Evolutionary conservation across 257 asterid genomes (phyloP).

Genomic region (Solanum gandarillasii): DNA sequence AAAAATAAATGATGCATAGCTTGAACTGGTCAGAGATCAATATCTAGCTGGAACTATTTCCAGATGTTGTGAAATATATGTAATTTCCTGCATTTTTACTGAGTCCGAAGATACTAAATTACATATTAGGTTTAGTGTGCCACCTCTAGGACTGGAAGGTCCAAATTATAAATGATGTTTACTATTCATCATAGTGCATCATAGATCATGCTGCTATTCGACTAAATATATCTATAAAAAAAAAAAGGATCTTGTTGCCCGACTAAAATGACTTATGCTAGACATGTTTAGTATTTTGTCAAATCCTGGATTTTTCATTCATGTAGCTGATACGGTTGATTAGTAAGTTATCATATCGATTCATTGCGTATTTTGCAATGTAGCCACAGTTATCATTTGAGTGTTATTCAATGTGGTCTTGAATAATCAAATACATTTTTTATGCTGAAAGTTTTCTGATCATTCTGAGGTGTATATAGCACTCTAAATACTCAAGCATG

Average conservation of each 20-base stretch:
- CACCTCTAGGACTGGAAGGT: too few species aligned
- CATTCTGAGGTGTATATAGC: background rate
- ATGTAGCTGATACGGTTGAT: background rate
- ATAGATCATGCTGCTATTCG: background rate
- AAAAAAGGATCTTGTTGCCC: too few species aligned
- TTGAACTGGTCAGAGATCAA: background rate
- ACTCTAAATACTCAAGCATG: background rate
- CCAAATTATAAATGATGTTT: too few species aligned
- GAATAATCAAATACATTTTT: background rate
- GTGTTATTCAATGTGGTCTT: background rate
- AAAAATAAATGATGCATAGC: background rate
- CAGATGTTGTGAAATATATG: background rate
- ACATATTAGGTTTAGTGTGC: background rate
- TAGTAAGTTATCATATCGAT: background rate
- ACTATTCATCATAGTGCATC: too few species aligned
- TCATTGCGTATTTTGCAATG: background rate
- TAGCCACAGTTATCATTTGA: too few species aligned
- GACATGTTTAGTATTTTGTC: background rate
- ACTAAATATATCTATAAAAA: too few species aligned
- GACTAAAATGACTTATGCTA: too few species aligned
- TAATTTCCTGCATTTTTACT: background rate
- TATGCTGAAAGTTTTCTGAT: background rate
- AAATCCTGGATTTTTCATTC: background rate
- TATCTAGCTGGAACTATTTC: background rate
- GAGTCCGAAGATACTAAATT: background rate